A percentile compares a stretch with the other conserved stretches of the same genome.
These are phyloP conservation scores for Vaccinium corymbosum DNA, from an alignment of 148 eudicot genomes.

Conservation along the genomic window DNA sequence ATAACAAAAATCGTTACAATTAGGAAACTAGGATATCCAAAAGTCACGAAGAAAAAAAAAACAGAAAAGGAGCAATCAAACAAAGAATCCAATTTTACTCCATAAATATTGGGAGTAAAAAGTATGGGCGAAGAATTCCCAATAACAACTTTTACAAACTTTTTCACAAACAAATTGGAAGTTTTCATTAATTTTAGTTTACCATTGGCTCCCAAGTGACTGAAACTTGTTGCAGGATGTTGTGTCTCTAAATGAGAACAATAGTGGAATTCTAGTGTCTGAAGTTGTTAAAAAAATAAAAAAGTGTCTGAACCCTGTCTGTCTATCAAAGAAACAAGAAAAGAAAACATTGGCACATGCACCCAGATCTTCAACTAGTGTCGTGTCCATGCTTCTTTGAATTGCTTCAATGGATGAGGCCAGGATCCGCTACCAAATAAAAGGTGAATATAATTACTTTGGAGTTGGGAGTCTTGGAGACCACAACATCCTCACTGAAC, in stretches of 20 bases:
- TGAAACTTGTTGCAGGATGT: background rate
- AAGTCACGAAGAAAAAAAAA: background rate
- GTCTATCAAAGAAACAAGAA: background rate
- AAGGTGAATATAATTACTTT: background rate
- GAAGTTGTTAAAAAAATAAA: too few relatives aligned
- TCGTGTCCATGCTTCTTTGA: background rate
- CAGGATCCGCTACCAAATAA: background rate
- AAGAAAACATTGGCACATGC: background rate
- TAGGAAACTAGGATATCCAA: background rate
- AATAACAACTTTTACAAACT: background rate
- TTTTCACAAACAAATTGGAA: background rate
- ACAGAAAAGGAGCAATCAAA: background rate
- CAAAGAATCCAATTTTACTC: background rate
- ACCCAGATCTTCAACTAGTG: background rate
- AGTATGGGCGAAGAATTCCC: background rate
- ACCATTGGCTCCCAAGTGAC: background rate
- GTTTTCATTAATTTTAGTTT: background rate
- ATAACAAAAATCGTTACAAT: background rate
- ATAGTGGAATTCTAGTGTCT: background rate
- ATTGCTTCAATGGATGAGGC: constrained; percentile 1
- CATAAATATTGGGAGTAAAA: background rate
- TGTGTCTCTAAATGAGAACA: background rate
- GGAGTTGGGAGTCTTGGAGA: background rate
- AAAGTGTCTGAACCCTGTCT: background rate
- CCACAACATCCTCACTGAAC: constrained; percentile 4